Conservation (phyloP, 2,329 filamentous ascomycete genomes). For the Clarireedia hainanense region DNA sequence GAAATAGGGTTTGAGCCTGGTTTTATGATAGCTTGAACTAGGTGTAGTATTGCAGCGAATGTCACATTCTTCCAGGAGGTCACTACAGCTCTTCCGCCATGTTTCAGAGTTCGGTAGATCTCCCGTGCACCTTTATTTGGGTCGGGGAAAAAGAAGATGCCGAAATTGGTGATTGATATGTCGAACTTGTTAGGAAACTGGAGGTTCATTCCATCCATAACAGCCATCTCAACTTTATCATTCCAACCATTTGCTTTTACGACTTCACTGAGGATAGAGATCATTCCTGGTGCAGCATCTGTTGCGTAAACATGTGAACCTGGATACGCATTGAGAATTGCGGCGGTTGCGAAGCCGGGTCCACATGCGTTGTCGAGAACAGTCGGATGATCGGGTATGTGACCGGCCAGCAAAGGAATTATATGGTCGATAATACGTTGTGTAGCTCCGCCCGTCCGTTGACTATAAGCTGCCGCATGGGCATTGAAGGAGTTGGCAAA, state of each 20-base stretch:
- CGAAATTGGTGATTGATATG: background rate
- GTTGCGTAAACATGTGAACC: background rate
- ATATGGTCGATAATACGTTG: background rate
- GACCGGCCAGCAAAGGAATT: background rate
- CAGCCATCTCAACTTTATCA: background rate
- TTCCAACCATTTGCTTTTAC: background rate
- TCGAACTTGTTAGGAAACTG: background rate
- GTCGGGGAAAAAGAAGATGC: slow-evolving; percentile 1
- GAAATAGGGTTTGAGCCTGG: background rate
- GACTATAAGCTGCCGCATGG: background rate
- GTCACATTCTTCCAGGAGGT: background rate
- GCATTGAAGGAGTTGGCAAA: background rate
- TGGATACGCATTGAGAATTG: background rate
- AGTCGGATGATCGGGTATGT: background rate
- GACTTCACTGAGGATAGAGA: background rate
- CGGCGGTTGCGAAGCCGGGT: background rate
- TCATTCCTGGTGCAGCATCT: background rate
- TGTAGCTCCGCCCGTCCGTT: background rate
- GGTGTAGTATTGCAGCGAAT: background rate
- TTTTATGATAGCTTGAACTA: background rate
- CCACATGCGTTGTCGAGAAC: slow-evolving; percentile 2
- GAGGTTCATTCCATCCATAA: background rate
- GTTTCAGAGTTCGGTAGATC: slow-evolving; percentile 78
- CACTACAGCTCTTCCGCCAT: slow-evolving; percentile 58
- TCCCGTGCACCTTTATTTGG: slow-evolving; percentile 64